Evolutionary conservation across 2,329 filamentous ascomycete genomes (phyloP).

Genomic region (Sporothrix phasma): DNA sequence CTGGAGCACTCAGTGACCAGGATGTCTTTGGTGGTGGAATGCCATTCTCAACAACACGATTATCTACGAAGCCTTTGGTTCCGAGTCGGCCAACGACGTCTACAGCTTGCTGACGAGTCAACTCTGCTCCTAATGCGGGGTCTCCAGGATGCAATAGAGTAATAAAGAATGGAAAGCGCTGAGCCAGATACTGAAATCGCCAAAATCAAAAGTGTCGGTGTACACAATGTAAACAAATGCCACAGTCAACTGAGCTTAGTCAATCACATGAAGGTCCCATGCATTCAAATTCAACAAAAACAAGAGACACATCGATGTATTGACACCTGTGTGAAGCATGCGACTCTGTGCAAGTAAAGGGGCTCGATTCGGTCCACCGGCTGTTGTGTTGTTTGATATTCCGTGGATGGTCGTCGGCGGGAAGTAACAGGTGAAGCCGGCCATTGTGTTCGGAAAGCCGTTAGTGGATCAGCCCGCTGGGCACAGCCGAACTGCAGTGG

Average conservation of each 20-base stretch:
- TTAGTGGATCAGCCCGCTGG: too few relatives aligned
- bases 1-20: background rate
- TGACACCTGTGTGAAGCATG: background rate
- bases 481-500: too few relatives aligned
- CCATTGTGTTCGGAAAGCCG: background rate
- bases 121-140: conserved; percentile 7
- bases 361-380: background rate
- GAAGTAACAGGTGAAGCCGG: background rate
- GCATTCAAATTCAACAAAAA: background rate
- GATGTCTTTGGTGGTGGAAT: background rate
- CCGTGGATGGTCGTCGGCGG: background rate
- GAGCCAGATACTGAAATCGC: too few relatives aligned
- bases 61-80: conserved; percentile 25
- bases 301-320: background rate
- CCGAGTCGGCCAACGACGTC: conserved; percentile 21
- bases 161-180: too few relatives aligned
- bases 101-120: conserved; percentile 19
- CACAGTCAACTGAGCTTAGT: background rate
- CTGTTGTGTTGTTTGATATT: background rate
- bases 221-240: too few relatives aligned
- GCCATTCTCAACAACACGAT: conserved; percentile 22
- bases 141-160: too few relatives aligned
- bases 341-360: background rate
- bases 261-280: background rate
- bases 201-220: too few relatives aligned